Conservation (phyloP, 768 basidiomycete genomes). For the Tremella fuciformis region DNA sequence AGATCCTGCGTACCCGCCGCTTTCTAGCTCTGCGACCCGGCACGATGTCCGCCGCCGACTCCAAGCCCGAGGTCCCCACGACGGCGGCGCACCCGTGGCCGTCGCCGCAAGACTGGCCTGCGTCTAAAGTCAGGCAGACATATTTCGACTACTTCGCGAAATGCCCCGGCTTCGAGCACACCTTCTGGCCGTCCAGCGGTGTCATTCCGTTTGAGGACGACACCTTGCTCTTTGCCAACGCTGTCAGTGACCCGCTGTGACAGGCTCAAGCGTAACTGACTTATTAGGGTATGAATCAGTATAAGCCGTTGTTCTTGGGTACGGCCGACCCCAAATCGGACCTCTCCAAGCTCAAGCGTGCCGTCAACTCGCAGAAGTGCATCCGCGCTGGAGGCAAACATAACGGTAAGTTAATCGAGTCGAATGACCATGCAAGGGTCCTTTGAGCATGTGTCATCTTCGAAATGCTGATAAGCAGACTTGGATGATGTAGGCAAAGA, state of each 20-base stretch:
- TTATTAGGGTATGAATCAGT: constrained; percentile 61
- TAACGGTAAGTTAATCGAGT: constrained; percentile 63
- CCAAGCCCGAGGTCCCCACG: constrained; percentile 33
- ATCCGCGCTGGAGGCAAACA: constrained; percentile 99
- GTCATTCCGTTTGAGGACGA: constrained; percentile 98
- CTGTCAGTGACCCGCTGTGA: constrained; percentile 59
- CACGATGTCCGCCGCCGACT: constrained; percentile 29
- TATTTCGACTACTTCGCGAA: constrained; percentile 84
- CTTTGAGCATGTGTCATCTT: neutral
- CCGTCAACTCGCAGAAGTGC: constrained; percentile 96
- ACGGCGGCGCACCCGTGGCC: constrained; percentile 48
- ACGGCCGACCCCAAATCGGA: constrained; percentile 94
- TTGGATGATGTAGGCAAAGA: constrained; percentile 98
- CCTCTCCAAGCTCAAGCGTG: constrained; percentile 83
- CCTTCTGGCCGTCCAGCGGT: constrained; percentile 82
- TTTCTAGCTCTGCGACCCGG: no score
- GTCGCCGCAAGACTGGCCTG: constrained; percentile 62
- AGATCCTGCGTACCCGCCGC: no score
- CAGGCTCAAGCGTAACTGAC: neutral
- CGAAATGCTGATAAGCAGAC: constrained; percentile 58
- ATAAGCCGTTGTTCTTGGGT: constrained; percentile 95
- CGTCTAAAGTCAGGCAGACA: constrained; percentile 75
- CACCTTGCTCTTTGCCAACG: constrained; percentile 95
- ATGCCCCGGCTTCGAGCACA: constrained; percentile 62
- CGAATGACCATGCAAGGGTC: neutral